These are phyloP conservation scores for Climacium dendroides DNA, from an alignment of 225 moss, liverwort and hornwort species.

Conservation along the genomic window DNA sequence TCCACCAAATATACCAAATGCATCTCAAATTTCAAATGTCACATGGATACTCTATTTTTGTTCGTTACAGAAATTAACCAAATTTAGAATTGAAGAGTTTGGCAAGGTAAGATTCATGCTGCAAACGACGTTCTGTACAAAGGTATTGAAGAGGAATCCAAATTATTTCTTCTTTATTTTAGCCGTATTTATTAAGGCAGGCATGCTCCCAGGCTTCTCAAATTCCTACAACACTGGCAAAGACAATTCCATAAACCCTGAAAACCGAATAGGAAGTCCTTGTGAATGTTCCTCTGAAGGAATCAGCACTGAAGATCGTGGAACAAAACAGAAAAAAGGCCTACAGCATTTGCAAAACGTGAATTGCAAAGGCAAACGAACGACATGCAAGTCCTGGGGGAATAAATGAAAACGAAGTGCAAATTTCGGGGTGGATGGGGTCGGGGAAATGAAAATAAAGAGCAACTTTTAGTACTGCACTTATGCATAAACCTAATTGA, in stretches of 20 bases:
- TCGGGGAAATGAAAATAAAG: neutral
- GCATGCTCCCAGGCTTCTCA: neutral
- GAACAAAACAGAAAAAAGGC: neutral
- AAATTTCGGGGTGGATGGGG: neutral
- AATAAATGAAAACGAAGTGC: neutral
- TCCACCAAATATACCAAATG: neutral
- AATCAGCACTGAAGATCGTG: neutral
- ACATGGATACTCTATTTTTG: neutral
- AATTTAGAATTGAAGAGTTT: neutral
- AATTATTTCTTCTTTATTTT: neutral
- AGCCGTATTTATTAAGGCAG: neutral
- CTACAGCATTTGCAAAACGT: neutral
- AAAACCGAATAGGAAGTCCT: neutral
- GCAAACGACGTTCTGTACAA: neutral
- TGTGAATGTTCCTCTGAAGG: neutral
- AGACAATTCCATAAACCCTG: neutral
- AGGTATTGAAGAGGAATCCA: neutral
- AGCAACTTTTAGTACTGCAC: neutral
- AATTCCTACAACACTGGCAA: neutral
- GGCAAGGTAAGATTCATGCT: neutral
- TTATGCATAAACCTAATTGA: neutral
- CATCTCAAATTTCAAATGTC: neutral
- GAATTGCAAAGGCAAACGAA: neutral
- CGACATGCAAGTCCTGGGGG: neutral
- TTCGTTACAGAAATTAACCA: neutral